Conservation (phyloP, 2,329 filamentous ascomycete species). For the Fusarium sp. region DNA sequence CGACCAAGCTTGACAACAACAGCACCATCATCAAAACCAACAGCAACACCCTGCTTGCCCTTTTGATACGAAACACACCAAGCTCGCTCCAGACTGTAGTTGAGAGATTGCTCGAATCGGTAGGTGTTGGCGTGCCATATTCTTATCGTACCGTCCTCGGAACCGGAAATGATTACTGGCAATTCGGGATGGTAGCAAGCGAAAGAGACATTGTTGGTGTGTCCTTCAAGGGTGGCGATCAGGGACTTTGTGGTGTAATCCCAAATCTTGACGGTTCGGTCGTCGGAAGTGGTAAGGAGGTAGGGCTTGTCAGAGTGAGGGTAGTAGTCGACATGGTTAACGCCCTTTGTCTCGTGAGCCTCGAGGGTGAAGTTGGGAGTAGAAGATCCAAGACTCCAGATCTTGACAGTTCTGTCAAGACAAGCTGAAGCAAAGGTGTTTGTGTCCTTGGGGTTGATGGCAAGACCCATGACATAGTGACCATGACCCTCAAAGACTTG, state of each 20-base stretch:
- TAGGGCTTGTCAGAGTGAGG: slow-evolving; percentile 82
- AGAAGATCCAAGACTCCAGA: slow-evolving; percentile 95
- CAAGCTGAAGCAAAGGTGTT: slow-evolving; percentile 94
- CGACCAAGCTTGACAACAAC: slow-evolving; percentile 98
- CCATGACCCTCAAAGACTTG: slow-evolving; percentile 96
- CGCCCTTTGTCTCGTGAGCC: slow-evolving; percentile 95
- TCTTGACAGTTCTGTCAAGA: slow-evolving; percentile 95
- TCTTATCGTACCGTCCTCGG: slow-evolving; percentile 96
- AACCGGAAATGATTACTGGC: slow-evolving; percentile 96
- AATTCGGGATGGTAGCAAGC: slow-evolving; percentile 98
- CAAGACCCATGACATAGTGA: slow-evolving; percentile 95
- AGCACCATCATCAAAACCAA: slow-evolving; percentile 97
- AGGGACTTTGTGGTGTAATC: slow-evolving; percentile 98
- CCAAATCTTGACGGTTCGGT: slow-evolving; percentile 97
- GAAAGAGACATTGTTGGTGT: slow-evolving; percentile 98
- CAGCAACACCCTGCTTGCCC: slow-evolving; percentile 91
- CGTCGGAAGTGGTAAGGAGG: slow-evolving; percentile 94
- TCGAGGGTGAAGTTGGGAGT: slow-evolving; percentile 97
- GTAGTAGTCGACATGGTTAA: slow-evolving; percentile 96
- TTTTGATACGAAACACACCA: slow-evolving; percentile 98
- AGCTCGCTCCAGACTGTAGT: slow-evolving; percentile 93
- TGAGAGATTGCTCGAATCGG: slow-evolving; percentile 92
- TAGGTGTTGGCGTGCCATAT: slow-evolving; percentile 99
- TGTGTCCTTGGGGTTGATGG: slow-evolving; percentile 97
- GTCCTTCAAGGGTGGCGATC: slow-evolving; percentile 95